Evolutionary conservation across 2,329 filamentous ascomycete genomes (phyloP).

Genomic region (Colletotrichum sp.): DNA sequence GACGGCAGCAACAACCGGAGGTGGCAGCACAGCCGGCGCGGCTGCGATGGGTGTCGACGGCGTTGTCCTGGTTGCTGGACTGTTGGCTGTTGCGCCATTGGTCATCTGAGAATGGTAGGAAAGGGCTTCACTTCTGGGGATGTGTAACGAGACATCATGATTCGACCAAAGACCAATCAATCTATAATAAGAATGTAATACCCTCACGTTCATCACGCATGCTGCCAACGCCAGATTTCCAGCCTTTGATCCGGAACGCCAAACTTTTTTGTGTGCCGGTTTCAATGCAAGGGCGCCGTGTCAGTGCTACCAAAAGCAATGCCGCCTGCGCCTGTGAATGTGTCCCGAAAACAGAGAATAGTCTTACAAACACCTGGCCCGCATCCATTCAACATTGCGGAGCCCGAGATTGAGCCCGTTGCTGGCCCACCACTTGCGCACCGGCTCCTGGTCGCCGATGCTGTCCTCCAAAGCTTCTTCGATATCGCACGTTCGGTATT

Average conservation of each 20-base stretch:
- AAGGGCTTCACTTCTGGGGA: background rate
- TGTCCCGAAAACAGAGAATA: background rate
- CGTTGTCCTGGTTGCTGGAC: background rate
- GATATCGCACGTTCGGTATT: constrained; percentile 95
- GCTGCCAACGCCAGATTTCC: background rate
- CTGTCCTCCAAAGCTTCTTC: constrained; percentile 94
- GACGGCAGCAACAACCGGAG: background rate
- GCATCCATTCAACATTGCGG: constrained; percentile 89
- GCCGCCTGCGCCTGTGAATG: background rate
- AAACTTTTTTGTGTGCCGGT: constrained; percentile 2
- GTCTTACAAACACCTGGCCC: constrained; percentile 70
- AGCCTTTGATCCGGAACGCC: background rate
- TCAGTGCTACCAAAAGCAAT: background rate
- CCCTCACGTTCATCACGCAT: background rate
- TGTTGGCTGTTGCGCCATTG: background rate
- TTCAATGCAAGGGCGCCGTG: background rate
- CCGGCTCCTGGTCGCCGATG: constrained; percentile 73
- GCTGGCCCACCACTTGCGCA: constrained; percentile 85
- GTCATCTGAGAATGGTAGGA: background rate
- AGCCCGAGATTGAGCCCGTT: constrained; percentile 84
- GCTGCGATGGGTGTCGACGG: background rate
- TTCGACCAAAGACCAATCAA: background rate
- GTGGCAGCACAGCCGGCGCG: background rate
- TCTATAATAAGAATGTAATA: background rate
- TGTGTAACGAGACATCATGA: background rate